Base-by-base conservation (phyloP, 495 filamentous ascomycete species). In the Aspergillus affinis region DNA sequence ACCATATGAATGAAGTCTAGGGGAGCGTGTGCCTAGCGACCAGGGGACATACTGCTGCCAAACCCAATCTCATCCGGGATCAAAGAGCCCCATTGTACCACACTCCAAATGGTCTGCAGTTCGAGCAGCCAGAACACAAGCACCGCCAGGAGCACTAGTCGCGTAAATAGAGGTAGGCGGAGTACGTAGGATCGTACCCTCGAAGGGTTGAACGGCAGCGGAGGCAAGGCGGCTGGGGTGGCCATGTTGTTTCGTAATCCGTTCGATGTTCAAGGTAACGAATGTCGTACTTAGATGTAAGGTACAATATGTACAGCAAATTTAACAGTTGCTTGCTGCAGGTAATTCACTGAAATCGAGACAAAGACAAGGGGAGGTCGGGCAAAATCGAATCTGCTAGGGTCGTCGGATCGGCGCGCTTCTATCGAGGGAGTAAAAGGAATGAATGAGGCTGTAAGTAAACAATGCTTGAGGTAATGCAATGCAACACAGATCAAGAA, bases 161-260 rank as follows among this genome's bases (percentile, higher is more conserved):
- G 88, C 30, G 94, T 97, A 65, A 92, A 89, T 2, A 97, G 79
- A 48, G 94, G 94, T n/a, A 98, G 77, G 8, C 92, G 88, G 59
- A 90, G 78, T 63, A 96, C 61, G 72, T 96, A 97, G 17, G 86
- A 84, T 45, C 81, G 78, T n/a, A 82, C 66, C 59, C 77, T 69
- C n/a, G 68, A 66, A 27, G 79, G 77, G 67, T 81, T 80, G 67
- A 82, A 81, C 17, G 79, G 78, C 23, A 80, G 61, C 12, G 76
- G 75, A 10, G 77, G 76, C 29, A 78, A 61, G 50, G 76, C 72
- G 52, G 72, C 65, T 0, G 76, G 76, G 26, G 75, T 74, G n/a
- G 70, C 67, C 75, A 77, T 78, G 19, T 13, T 73, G 48, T 55
- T 47, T 53, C 21, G 46, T 19, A 18, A 53, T 36, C 9, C 41